Base-by-base conservation (phyloP, 176 grass and related monocot species). In the Microstegium vimineum region DNA sequence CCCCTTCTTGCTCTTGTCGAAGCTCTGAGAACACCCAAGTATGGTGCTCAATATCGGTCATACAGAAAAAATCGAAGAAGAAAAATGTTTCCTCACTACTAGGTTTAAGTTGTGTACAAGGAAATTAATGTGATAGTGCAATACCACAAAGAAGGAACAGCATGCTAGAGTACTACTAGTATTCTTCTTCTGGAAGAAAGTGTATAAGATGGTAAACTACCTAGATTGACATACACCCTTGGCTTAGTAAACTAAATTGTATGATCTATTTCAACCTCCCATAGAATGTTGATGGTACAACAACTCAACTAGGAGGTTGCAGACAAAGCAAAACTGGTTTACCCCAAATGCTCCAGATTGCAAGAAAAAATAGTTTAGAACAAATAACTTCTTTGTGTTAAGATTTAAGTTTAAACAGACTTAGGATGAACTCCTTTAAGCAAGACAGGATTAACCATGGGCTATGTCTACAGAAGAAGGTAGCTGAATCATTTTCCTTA, bases 1-100 rank as follows among this genome's bases (percentile, higher is more conserved):
- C 60, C 94, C 94, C 78, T 87, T 91, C 84, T 93, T 97, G 83
- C 84, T 97, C 91, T 93, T 92, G 71, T 97, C 94, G 36, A 97
- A 97, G 84, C 94, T 97, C 94, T 97, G 52, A 52, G 32, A 66
- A 74, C 20, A 10, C 69, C 20, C 15, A 77, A 7, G 56, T 65
- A 73, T 28, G 13, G 52, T 80, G 20, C 22, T 80, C 35, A 6
- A 71, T 28, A 17, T 10, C n/a, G 52, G 31, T 28, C 27, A 16
- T 13, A 18, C 8, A 45, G 25, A n/a, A 3, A 69, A 61, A 71
- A 43, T n/a, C 25, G 34, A 8, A 68, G 6, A 20, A 22, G 34
- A 54, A 61, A 18, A n/a, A n/a, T n/a, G n/a, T 18, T 43, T 26
- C 36, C 8, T 8, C 26, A 9, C 64, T 67, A 70, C 16, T 30